phyloP scores from a whole-genome alignment of 2,329 filamentous ascomycete species.

The Apiospora rasikravindrae region DNA sequence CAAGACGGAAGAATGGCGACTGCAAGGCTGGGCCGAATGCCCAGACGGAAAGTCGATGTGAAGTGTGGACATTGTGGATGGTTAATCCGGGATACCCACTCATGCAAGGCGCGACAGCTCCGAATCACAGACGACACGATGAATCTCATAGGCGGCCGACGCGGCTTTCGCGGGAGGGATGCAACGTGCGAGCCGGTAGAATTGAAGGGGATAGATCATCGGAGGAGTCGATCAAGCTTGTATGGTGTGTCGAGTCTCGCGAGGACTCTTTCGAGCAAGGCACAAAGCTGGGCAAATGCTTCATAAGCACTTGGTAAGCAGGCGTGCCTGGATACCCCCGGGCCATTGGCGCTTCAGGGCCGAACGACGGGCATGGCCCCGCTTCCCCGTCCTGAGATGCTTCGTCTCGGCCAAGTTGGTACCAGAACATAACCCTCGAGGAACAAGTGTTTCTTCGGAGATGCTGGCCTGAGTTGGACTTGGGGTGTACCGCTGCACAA shows the following conservation, averaged over 20 bases:
- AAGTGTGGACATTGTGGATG: not conserved
- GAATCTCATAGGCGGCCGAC: not conserved
- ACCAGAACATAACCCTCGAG: not conserved
- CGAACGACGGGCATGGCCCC: not conserved
- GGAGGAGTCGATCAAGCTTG: not conserved
- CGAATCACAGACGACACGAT: not conserved
- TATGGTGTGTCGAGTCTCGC: not conserved
- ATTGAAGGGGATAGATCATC: not conserved
- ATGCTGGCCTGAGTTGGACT: not conserved
- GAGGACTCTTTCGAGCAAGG: not conserved
- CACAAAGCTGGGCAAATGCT: not conserved
- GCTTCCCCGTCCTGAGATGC: not conserved
- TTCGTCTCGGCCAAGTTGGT: not conserved
- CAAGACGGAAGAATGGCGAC: not conserved
- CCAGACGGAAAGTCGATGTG: not conserved
- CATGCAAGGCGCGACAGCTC: not conserved
- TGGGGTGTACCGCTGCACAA: not conserved
- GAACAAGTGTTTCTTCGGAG: not conserved
- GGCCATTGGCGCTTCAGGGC: not conserved
- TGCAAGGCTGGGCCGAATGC: not conserved
- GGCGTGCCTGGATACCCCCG: not conserved
- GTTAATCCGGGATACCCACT: not conserved
- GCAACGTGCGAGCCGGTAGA: not conserved
- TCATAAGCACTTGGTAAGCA: slow-evolving; percentile 13
- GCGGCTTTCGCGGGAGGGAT: slow-evolving; percentile 1